Conservation (phyloP, 768 basidiomycete genomes). For the Mycena maculata region DNA sequence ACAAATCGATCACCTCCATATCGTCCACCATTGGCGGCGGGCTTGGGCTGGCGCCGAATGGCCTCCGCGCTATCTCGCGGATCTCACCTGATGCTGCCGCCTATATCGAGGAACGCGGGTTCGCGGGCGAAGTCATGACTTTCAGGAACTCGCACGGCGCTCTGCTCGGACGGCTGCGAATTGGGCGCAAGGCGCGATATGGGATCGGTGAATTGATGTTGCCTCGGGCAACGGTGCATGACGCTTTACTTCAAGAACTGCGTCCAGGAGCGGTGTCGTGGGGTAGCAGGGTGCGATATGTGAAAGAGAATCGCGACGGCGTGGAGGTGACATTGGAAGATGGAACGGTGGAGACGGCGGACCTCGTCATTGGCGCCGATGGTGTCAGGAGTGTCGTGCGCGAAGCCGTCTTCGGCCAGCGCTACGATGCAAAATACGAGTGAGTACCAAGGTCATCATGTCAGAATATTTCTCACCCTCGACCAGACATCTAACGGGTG, state of each 20-base stretch:
- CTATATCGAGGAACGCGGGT: constrained; percentile 45
- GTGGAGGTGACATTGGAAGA: constrained; percentile 44
- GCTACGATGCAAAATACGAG: constrained; percentile 44
- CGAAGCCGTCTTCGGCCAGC: constrained; percentile 44
- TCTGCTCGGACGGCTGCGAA: constrained; percentile 45
- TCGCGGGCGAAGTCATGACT: constrained; percentile 40
- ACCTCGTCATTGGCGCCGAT: constrained; percentile 55
- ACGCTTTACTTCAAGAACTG: constrained; percentile 47
- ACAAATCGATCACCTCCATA: constrained; percentile 42
- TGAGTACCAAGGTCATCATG: constrained; percentile 35
- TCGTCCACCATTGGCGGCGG: constrained; percentile 48
- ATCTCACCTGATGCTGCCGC: constrained; percentile 44
- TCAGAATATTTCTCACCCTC: background rate
- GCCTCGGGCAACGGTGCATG: constrained; percentile 47
- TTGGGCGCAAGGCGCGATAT: constrained; percentile 46
- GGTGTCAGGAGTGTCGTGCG: constrained; percentile 52
- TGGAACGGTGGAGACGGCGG: constrained; percentile 46
- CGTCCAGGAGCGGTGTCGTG: constrained; percentile 44
- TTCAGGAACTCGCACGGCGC: constrained; percentile 50
- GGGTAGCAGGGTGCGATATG: constrained; percentile 43
- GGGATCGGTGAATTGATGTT: constrained; percentile 49
- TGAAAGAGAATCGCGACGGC: constrained; percentile 42
- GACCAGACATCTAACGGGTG: constrained; percentile 48
- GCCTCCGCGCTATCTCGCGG: constrained; percentile 48
- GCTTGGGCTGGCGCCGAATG: constrained; percentile 54